Conservation (phyloP, 139 green algal species). For the Gonium pectorale region DNA sequence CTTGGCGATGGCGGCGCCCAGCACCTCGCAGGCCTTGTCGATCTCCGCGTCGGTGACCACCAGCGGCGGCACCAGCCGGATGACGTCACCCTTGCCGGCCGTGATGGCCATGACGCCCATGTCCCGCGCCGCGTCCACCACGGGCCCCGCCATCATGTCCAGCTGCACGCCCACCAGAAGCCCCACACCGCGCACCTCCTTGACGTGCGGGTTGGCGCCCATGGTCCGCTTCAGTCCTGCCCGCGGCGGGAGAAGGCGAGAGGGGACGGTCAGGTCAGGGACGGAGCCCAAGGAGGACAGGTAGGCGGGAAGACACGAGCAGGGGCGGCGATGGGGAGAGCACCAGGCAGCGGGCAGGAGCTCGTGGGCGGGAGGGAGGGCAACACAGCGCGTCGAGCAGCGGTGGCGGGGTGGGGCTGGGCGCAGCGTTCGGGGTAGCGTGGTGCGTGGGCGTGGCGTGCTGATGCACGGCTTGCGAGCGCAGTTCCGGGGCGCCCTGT, state of each 20-base stretch:
- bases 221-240: conserved; percentile 73
- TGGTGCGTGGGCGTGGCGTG: too few relatives aligned
- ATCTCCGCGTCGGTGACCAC: conserved; percentile 92
- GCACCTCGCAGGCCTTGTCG: conserved; percentile 63
- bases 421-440: too few relatives aligned
- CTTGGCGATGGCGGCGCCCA: conserved; percentile 39
- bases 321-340: too few relatives aligned
- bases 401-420: too few relatives aligned
- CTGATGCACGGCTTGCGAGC: too few relatives aligned
- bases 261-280: too few relatives aligned
- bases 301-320: neutral
- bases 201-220: conserved; percentile 83
- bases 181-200: conserved; percentile 90
- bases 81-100: conserved; percentile 90
- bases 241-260: neutral
- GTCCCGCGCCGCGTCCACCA: conserved; percentile 80
- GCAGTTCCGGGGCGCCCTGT: neutral
- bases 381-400: too few relatives aligned
- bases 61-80: conserved; percentile 96
- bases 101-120: conserved; percentile 95
- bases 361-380: too few relatives aligned
- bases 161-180: conserved; percentile 96
- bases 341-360: too few relatives aligned
- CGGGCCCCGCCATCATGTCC: conserved; percentile 79
- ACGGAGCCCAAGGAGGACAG: too few relatives aligned